Conservation (phyloP, 805 yeast species). For the Maudiozyma barnettii region DNA sequence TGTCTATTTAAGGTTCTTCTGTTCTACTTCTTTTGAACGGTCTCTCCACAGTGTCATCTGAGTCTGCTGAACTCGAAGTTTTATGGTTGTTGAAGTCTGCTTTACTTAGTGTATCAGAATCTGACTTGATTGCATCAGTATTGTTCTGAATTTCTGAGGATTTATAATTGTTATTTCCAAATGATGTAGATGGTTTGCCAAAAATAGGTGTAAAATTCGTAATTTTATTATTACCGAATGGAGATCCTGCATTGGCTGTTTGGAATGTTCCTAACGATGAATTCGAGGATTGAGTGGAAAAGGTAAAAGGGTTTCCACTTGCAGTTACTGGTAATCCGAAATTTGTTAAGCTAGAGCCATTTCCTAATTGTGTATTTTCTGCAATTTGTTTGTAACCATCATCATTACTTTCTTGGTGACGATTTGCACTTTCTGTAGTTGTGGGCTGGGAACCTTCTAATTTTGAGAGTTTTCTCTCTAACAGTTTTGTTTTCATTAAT, state of each 20-base stretch:
- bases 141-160: background rate
- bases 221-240: background rate
- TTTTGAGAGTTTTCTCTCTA: conserved; percentile 24
- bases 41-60: background rate
- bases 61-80: background rate
- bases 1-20: background rate
- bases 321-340: background rate
- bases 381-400: no score
- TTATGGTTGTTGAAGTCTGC: background rate
- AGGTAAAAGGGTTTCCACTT: background rate
- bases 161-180: background rate
- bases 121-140: no score
- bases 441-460: conserved; percentile 11
- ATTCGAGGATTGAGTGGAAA: background rate
- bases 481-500: conserved; percentile 23
- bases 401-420: no score
- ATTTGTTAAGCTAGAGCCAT: no score
- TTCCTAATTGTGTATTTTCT: no score
- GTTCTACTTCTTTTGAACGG: background rate
- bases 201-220: background rate
- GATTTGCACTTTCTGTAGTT: no score
- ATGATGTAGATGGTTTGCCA: background rate
- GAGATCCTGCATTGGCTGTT: background rate
- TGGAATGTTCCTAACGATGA: background rate
- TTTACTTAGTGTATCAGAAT: no score